Conservation (phyloP, 495 filamentous ascomycete genomes). For the Evernia prunastri region DNA sequence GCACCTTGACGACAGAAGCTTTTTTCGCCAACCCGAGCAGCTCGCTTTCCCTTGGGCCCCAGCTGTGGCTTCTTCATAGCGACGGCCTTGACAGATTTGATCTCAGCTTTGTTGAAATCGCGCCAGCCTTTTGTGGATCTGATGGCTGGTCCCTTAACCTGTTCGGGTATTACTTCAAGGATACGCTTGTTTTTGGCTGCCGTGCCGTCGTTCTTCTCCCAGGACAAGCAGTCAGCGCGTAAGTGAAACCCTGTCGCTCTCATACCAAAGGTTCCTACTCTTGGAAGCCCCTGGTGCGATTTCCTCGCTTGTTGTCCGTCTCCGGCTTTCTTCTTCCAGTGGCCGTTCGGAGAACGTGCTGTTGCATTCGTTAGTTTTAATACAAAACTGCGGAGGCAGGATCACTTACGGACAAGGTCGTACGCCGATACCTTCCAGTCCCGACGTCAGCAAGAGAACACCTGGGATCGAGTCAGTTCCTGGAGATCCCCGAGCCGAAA, state of each 20-base stretch:
- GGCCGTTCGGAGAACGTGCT: slow-evolving; percentile 2
- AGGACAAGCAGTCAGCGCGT: background rate
- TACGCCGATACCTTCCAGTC: background rate
- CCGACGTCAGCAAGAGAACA: no score
- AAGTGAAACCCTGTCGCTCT: slow-evolving; percentile 1
- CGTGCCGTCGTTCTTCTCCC: background rate
- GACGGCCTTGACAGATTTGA: background rate
- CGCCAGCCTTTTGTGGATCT: background rate
- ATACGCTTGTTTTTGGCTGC: background rate
- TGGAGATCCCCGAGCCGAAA: no score
- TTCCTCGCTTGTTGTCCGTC: no score
- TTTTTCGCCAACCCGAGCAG: background rate
- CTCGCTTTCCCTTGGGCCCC: background rate
- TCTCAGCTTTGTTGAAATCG: background rate
- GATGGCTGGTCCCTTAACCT: background rate
- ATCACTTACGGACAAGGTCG: slow-evolving; percentile 4
- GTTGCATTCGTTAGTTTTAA: background rate
- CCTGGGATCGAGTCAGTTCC: no score
- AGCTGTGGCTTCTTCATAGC: background rate
- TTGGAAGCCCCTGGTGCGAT: background rate
- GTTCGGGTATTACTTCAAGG: background rate
- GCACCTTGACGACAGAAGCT: no score
- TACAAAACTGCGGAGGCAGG: no score
- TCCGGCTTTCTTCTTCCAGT: background rate
- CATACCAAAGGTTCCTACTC: slow-evolving; percentile 3